Evolutionary conservation across 352 stramenopile species (phyloP).

Genomic region (Peronospora belbahrii): DNA sequence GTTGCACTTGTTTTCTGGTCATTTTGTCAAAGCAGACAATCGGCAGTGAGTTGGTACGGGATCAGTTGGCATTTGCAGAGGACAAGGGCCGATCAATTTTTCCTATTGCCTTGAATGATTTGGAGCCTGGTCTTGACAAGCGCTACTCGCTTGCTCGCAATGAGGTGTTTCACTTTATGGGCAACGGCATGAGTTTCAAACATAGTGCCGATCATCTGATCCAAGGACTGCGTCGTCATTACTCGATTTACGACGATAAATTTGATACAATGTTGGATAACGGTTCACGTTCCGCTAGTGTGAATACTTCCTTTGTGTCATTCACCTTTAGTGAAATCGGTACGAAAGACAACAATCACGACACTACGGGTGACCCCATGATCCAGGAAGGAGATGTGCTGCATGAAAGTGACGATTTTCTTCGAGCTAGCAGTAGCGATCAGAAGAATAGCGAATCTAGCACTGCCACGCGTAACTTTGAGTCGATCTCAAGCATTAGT

Average conservation of each 20-base stretch:
- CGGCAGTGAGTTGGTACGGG: constrained; percentile 60
- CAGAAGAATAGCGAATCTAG: constrained; percentile 10
- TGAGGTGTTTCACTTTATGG: constrained; percentile 76
- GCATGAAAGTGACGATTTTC: constrained; percentile 7
- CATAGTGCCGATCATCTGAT: constrained; percentile 48
- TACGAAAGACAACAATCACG: constrained; percentile 10
- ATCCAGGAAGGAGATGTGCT: constrained; percentile 27
- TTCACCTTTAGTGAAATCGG: constrained; percentile 27
- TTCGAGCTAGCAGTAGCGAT: constrained; percentile 5
- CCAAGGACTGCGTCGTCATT: constrained; percentile 34
- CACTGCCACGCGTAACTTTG: constrained; percentile 33
- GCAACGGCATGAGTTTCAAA: constrained; percentile 62
- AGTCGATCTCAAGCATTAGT: constrained; percentile 34
- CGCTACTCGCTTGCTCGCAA: constrained; percentile 75
- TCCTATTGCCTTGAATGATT: constrained; percentile 68
- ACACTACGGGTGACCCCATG: constrained; percentile 9
- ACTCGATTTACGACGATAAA: constrained; percentile 7
- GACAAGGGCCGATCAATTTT: constrained; percentile 81
- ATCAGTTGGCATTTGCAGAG: constrained; percentile 77
- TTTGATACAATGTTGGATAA: constrained; percentile 15
- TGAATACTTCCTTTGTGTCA: constrained; percentile 39
- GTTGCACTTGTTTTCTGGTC: constrained; percentile 70
- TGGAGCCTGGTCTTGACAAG: constrained; percentile 66
- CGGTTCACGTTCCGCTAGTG: constrained; percentile 21
- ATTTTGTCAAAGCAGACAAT: constrained; percentile 73